phyloP scores from a whole-genome alignment of 495 filamentous ascomycete species.

The Penicillium diatomitis region DNA sequence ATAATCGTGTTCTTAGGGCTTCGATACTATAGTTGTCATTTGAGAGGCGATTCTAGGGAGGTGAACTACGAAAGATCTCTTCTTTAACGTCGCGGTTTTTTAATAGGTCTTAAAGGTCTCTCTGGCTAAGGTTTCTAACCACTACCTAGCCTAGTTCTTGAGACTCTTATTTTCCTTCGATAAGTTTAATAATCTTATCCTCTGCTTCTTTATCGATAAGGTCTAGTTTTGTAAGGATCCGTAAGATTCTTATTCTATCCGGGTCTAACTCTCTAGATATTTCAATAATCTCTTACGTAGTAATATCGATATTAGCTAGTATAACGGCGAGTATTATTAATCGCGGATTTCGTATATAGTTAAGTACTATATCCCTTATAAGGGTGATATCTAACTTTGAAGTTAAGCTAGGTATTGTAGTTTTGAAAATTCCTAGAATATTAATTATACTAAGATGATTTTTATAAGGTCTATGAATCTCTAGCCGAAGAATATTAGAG shows the following conservation, averaged over 20 bases:
- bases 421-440: no score
- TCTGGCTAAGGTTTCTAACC: no score
- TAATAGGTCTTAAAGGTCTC: no score
- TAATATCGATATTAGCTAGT: constrained; percentile 41
- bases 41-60: no score
- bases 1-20: no score
- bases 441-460: constrained; percentile 49
- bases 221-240: constrained; percentile 47
- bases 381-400: constrained; percentile 22
- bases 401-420: constrained; percentile 35
- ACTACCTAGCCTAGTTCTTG: no score
- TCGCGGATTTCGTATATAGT: constrained; percentile 24
- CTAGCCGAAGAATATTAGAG: constrained; percentile 43
- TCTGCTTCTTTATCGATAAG: constrained; percentile 28
- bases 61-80: no score
- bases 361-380: constrained; percentile 19
- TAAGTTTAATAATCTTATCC: no score
- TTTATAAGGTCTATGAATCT: constrained; percentile 39
- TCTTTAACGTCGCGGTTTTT: no score
- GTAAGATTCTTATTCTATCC: constrained; percentile 40
- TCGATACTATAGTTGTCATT: no score
- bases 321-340: constrained; percentile 29
- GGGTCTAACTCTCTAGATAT: constrained; percentile 35
- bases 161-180: no score
- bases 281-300: constrained; percentile 43